These are phyloP conservation scores for Penstemon davidsonii DNA, from an alignment of 257 asterid species.

Conservation along the genomic window DNA sequence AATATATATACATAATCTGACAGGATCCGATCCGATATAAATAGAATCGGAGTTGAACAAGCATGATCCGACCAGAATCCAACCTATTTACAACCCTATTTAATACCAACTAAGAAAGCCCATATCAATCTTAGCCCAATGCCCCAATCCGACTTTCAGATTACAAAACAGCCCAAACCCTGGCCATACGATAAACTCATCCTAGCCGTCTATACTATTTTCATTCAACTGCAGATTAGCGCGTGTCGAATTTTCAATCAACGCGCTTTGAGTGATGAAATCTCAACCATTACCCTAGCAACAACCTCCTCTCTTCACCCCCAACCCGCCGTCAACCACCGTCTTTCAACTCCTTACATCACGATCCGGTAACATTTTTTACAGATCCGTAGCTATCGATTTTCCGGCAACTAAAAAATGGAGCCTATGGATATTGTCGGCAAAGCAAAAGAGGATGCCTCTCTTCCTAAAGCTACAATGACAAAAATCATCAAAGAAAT, in stretches of 20 bases:
- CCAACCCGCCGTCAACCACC: background rate
- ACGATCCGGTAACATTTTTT: constrained; percentile 14
- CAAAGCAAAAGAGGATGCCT: constrained; percentile 87
- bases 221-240: constrained; percentile 25
- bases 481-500: constrained; percentile 76
- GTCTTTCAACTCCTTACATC: constrained; percentile 33
- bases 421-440: constrained; percentile 97
- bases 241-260: constrained; percentile 31
- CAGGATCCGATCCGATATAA: too few species aligned
- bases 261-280: background rate
- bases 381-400: background rate
- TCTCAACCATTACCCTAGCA: background rate
- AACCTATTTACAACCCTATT: too few species aligned
- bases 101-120: background rate
- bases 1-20: too few species aligned
- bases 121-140: background rate
- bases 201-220: background rate
- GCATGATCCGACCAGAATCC: too few species aligned
- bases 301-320: too few species aligned
- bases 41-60: too few species aligned
- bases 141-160: background rate
- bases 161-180: too few species aligned
- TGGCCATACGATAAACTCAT: background rate
- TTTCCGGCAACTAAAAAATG: constrained; percentile 43
- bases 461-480: constrained; percentile 89